Evolutionary conservation across 1,139 yeast genomes (phyloP), one percentile per base, ranked within the genome.

Genomic region (Hemisphaericaspora xylanilytica): DNA sequence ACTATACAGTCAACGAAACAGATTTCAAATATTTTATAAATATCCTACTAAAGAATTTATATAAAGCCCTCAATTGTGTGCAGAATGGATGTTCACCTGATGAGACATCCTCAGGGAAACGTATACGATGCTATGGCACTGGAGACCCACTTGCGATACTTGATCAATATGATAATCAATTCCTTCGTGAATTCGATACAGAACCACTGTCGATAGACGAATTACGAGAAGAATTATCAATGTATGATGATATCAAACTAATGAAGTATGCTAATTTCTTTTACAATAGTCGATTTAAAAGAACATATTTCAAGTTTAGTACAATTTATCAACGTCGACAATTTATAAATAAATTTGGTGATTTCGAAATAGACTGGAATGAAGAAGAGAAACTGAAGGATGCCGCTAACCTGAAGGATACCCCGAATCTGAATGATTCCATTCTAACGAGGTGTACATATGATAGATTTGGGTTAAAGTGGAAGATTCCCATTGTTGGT

Each of bases 401-500:
- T n/a, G n/a, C n/a, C n/a, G n/a, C n/a, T n/a, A n/a, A n/a, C n/a
- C 25, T 32, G 12, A 21, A 17, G 36, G 24, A n/a, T n/a, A n/a
- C n/a, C n/a, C n/a, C n/a, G n/a, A 20, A 10, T 20, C 15, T 16
- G 7, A 24, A 24, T 28, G 11, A 24, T 13, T 8, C 22, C n/a
- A 33, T 5, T 5, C 39, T 44, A 21, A 46, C 52, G 28, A 46
- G 50, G 4, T 70, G 75, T 45, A 27, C 43, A 2, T 70, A 71
- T 42, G 73, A 68, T 41, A 52, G 44, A 34, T 63, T 65, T 34
- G 80, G 80, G 1, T 51, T 75, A 28, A 73, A 70, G 45, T 76
- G 81, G 80, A 75, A 74, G 44, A 67, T 76, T 43, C 75, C 78
- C 2, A 67, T 74, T 3, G 46, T 73, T 6, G 69, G 74, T 14